Conservation (phyloP, 2,329 filamentous ascomycete genomes). For the Fusarium sambucinum region DNA sequence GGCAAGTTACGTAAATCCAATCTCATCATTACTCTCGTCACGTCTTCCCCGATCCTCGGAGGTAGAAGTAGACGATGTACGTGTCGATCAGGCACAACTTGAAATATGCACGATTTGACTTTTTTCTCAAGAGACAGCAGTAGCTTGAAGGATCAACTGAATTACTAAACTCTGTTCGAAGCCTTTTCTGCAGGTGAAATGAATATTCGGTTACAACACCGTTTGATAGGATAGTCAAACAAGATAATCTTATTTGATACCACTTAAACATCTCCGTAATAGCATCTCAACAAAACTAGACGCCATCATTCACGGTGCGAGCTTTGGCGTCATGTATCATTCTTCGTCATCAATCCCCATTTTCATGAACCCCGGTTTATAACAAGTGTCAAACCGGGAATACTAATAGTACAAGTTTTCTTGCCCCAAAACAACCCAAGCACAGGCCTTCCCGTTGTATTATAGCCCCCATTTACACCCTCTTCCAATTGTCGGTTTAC, state of each 20-base stretch:
- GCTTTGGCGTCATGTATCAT: not conserved
- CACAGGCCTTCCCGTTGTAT: not conserved
- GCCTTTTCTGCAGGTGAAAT: slow-evolving; percentile 1
- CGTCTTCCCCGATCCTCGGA: slow-evolving; percentile 20
- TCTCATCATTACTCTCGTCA: slow-evolving; percentile 28
- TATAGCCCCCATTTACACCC: not conserved
- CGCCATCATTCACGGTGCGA: slow-evolving; percentile 21
- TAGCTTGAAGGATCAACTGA: not conserved
- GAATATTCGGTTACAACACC: not conserved
- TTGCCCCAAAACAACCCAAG: not conserved
- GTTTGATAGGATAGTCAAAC: slow-evolving; percentile 4
- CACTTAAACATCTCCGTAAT: not conserved
- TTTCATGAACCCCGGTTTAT: slow-evolving; percentile 9
- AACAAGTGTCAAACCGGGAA: slow-evolving; percentile 17
- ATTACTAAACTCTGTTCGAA: not conserved
- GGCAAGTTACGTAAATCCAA: slow-evolving; percentile 28
- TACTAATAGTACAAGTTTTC: slow-evolving; percentile 35
- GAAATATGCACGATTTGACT: slow-evolving; percentile 24
- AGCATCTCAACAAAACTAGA: slow-evolving; percentile 28
- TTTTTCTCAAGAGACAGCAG: slow-evolving; percentile 1
- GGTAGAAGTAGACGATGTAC: slow-evolving; percentile 6
- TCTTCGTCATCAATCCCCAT: slow-evolving; percentile 22
- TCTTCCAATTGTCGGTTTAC: not conserved
- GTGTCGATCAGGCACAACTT: slow-evolving; percentile 36
- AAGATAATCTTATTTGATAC: slow-evolving; percentile 2